phyloP scores from a whole-genome alignment of 371 early-diverging fungal genomes.

The Encephalitozoon hellem region DNA sequence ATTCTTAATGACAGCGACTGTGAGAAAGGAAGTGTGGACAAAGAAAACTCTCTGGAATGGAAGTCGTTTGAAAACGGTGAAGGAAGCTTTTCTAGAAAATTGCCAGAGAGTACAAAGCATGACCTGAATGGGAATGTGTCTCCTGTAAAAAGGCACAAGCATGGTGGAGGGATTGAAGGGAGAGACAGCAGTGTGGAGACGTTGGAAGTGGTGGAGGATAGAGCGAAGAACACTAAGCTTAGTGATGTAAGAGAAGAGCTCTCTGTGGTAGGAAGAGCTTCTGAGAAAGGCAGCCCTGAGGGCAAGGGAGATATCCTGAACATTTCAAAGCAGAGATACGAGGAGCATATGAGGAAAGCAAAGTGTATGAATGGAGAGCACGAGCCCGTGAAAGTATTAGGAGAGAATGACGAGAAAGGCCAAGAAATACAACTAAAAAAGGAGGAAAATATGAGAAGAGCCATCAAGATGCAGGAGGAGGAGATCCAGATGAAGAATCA shows the following conservation, averaged over 20 bases:
- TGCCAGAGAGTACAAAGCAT: neutral
- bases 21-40: neutral
- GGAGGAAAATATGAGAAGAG: neutral
- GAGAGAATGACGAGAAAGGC: neutral
- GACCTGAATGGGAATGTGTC: too few relatives aligned
- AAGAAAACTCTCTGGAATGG: neutral
- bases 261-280: neutral
- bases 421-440: neutral
- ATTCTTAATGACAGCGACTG: neutral
- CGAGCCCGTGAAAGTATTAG: neutral
- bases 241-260: neutral
- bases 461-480: neutral
- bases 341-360: neutral
- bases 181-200: too few relatives aligned
- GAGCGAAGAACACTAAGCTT: neutral
- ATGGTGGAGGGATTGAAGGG: neutral
- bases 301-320: neutral
- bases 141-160: neutral
- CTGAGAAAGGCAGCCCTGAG: neutral
- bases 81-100: neutral
- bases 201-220: neutral
- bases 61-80: neutral
- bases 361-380: neutral
- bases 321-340: constrained; percentile 4
- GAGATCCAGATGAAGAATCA: neutral